Conservation (phyloP, 768 basidiomycete genomes). For the Tephrocybe sp. region DNA sequence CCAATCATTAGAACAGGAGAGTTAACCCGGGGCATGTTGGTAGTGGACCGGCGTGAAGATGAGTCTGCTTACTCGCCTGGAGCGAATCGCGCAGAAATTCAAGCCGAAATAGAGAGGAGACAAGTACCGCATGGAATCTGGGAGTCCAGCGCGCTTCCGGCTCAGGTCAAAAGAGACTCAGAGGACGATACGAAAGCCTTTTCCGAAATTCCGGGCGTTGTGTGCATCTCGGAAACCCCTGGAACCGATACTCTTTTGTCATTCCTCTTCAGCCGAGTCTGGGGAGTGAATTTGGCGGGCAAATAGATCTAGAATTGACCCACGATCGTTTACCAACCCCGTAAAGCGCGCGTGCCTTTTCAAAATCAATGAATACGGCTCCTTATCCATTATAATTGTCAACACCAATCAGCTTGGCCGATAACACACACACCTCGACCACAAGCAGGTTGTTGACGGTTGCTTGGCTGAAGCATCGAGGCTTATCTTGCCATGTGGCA, state of each 20-base stretch:
- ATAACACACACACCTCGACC: slow-evolving; percentile 1
- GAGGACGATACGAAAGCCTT: slow-evolving; percentile 28
- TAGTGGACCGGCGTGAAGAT: slow-evolving; percentile 75
- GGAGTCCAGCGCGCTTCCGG: slow-evolving; percentile 56
- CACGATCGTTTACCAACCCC: background rate
- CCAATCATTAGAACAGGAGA: slow-evolving; percentile 54
- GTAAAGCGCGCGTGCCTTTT: background rate
- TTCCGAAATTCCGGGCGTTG: slow-evolving; percentile 32
- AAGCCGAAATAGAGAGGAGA: slow-evolving; percentile 47
- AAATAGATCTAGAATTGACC: slow-evolving; percentile 1
- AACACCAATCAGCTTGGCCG: slow-evolving; percentile 9
- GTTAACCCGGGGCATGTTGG: slow-evolving; percentile 83
- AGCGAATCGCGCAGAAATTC: slow-evolving; percentile 62
- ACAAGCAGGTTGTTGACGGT: background rate
- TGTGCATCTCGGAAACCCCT: slow-evolving; percentile 62
- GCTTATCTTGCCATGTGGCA: slow-evolving; percentile 17
- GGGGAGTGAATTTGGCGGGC: slow-evolving; percentile 36
- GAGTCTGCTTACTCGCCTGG: slow-evolving; percentile 65
- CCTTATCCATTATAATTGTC: background rate
- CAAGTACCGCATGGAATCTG: slow-evolving; percentile 31
- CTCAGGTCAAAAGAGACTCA: slow-evolving; percentile 51
- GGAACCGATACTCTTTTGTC: slow-evolving; percentile 52
- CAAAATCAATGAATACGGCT: background rate
- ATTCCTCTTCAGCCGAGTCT: slow-evolving; percentile 54
- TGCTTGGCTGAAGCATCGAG: slow-evolving; percentile 7